Percentiles rank a stretch among this genome's conserved stretches.
phyloP scores from a whole-genome alignment of 78 protist genomes.

The slime mould (Dictyostelium discoideum) region dicty_2.7 NC_007089.4:3128001-3128500 shows the following conservation, averaged over 20 bases:
- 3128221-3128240: background rate
- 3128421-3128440: background rate
- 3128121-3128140: slow-evolving; percentile 73
- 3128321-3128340: slow-evolving; percentile 69
- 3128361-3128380: background rate
- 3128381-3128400: background rate
- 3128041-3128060: no score
- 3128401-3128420: background rate
- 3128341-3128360: slow-evolving; percentile 67
- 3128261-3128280: slow-evolving; percentile 62
- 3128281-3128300: slow-evolving; percentile 65
- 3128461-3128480: background rate
- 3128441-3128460: background rate
- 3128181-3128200: background rate
- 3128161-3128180: no score
- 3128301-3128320: slow-evolving; percentile 72
- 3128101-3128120: slow-evolving; percentile 42
- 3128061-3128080: slow-evolving; percentile 23
- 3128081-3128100: slow-evolving; percentile 67
- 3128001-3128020: no score
- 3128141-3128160: slow-evolving; percentile 5
- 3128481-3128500: background rate
- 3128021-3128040: no score
- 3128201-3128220: background rate
- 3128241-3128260: no score